A percentile compares a stretch with the other conserved stretches of the same genome.
Evolutionary conservation across 257 asterid species (phyloP).

Genomic region (Leonotis leonurus): DNA sequence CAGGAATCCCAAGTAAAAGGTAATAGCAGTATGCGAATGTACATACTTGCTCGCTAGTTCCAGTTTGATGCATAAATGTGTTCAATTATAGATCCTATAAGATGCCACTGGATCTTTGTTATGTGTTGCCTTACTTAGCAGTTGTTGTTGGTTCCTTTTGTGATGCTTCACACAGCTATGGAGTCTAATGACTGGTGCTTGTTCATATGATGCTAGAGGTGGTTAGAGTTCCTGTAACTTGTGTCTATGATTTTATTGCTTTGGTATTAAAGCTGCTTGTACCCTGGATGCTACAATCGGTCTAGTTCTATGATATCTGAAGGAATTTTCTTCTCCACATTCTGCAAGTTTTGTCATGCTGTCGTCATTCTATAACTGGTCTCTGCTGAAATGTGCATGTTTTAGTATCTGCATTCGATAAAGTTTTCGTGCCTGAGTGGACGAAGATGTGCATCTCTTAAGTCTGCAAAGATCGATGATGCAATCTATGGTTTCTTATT

Average conservation of each 20-base stretch:
- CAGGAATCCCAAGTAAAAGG: slow-evolving; percentile 72
- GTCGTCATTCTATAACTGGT: background rate
- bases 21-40: no score
- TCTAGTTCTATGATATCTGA: background rate
- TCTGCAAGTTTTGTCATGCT: background rate
- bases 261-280: background rate
- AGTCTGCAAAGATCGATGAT: background rate
- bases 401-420: no score
- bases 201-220: background rate
- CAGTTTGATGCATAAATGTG: background rate
- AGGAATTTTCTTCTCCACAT: background rate
- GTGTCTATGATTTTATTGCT: background rate
- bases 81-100: background rate
- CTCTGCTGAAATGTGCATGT: no score
- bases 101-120: background rate
- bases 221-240: background rate
- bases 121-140: background rate
- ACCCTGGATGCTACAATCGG: background rate
- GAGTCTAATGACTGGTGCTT: background rate
- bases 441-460: slow-evolving; percentile 10
- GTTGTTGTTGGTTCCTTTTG: background rate
- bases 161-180: background rate
- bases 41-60: background rate
- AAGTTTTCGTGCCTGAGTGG: background rate
- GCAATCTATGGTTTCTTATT: background rate